Percentiles rank a stretch among this genome's conserved stretches.
phyloP scores from a whole-genome alignment of 2,329 filamentous ascomycete species.

The Paramyrothecium roridum region DNA sequence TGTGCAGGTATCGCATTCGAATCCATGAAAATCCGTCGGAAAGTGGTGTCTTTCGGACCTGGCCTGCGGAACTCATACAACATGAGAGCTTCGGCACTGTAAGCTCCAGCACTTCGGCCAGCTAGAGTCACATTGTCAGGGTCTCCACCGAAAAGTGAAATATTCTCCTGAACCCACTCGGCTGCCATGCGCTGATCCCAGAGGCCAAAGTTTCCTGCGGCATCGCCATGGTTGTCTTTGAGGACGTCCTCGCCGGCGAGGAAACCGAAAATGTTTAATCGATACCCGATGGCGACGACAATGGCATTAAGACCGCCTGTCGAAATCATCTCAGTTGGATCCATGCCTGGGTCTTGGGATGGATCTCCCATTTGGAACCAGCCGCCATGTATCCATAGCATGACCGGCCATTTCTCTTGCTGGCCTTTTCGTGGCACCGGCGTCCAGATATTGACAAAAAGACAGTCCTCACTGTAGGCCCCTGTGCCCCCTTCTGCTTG shows the following conservation, averaged over 20 bases:
- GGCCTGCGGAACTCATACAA: slow-evolving; percentile 28
- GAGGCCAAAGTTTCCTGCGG: slow-evolving; percentile 35
- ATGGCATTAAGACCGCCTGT: slow-evolving; percentile 32
- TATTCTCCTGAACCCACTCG: slow-evolving; percentile 48
- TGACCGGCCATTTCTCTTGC: slow-evolving; percentile 22
- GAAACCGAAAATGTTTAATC: slow-evolving; percentile 43
- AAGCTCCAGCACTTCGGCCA: slow-evolving; percentile 40
- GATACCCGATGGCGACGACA: slow-evolving; percentile 43
- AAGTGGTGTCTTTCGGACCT: slow-evolving; percentile 12
- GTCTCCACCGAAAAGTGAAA: slow-evolving; percentile 42
- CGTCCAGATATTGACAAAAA: slow-evolving; percentile 44
- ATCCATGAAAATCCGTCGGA: slow-evolving; percentile 36
- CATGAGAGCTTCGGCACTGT: slow-evolving; percentile 37
- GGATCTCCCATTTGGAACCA: slow-evolving; percentile 45
- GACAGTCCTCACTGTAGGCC: slow-evolving; percentile 38
- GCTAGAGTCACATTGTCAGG: slow-evolving; percentile 39
- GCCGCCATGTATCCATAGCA: slow-evolving; percentile 37
- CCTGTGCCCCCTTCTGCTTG: slow-evolving; percentile 19
- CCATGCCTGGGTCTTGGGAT: slow-evolving; percentile 34
- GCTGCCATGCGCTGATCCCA: slow-evolving; percentile 47
- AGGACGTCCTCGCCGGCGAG: slow-evolving; percentile 35
- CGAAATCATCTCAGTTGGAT: slow-evolving; percentile 38
- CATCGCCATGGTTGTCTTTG: slow-evolving; percentile 13
- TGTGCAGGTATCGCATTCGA: slow-evolving; percentile 44
- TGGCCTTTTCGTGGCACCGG: slow-evolving; percentile 21